Conservation (phyloP, 108 stramenopile genomes). For the Nitzschia palea region DNA sequence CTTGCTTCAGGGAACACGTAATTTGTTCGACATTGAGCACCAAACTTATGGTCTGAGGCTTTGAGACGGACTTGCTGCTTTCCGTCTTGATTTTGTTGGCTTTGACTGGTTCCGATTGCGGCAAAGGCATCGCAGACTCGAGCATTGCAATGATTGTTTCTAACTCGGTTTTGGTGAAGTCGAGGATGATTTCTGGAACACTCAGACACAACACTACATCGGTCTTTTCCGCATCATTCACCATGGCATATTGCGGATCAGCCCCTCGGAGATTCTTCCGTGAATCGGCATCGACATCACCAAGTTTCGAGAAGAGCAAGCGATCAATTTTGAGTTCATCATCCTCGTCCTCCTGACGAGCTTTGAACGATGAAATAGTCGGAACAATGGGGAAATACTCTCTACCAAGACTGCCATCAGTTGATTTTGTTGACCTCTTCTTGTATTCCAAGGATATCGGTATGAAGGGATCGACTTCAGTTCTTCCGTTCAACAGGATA, state of each 20-base stretch:
- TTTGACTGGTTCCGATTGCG: background rate
- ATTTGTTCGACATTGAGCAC: constrained; percentile 19
- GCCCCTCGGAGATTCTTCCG: constrained; percentile 40
- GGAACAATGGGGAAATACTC: constrained; percentile 64
- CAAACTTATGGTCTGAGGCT: background rate
- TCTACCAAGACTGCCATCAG: constrained; percentile 11
- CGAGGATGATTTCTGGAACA: constrained; percentile 56
- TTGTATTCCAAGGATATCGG: constrained; percentile 22
- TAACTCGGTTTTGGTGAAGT: constrained; percentile 57
- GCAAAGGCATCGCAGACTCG: background rate
- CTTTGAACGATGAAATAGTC: constrained; percentile 72
- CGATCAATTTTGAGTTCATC: constrained; percentile 45
- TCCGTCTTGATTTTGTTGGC: background rate
- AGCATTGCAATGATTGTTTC: constrained; percentile 26
- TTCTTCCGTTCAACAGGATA: constrained; percentile 19
- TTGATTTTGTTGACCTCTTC: background rate
- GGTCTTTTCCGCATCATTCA: constrained; percentile 52
- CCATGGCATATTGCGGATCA: constrained; percentile 66
- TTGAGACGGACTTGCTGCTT: background rate
- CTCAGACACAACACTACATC: constrained; percentile 35
- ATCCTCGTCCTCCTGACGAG: constrained; percentile 74
- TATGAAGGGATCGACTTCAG: constrained; percentile 36
- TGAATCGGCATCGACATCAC: constrained; percentile 21
- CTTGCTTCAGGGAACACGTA: constrained; percentile 15
- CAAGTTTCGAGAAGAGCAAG: constrained; percentile 8